Percentiles rank a stretch among this genome's conserved stretches.
These are phyloP conservation scores for Gymnopilus junonius DNA, from an alignment of 768 basidiomycete genomes.

Conservation along the genomic window DNA sequence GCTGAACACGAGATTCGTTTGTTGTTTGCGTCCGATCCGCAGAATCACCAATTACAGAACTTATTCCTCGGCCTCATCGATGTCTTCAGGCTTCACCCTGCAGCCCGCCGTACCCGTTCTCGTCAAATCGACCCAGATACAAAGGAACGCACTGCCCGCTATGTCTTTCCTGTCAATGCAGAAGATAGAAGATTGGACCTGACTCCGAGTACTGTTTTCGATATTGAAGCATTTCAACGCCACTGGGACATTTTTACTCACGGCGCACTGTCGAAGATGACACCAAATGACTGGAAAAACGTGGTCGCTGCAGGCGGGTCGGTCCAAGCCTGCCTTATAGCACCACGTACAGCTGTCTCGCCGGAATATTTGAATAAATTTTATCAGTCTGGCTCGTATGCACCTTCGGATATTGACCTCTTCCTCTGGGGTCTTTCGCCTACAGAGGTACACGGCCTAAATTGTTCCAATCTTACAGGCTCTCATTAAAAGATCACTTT, in stretches of 20 bases:
- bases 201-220: background rate
- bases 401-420: conserved; percentile 62
- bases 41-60: background rate
- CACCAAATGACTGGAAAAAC: conserved; percentile 53
- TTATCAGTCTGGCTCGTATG: conserved; percentile 48
- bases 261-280: conserved; percentile 57
- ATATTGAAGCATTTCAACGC: conserved; percentile 22
- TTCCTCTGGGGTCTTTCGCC: conserved; percentile 60
- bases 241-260: conserved; percentile 66
- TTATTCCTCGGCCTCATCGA: background rate
- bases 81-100: background rate
- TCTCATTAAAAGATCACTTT: too few relatives aligned
- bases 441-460: conserved; percentile 44
- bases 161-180: background rate
- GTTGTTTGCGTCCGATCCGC: background rate
- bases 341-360: conserved; percentile 50
- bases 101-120: background rate
- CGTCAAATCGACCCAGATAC: background rate
- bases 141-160: background rate
- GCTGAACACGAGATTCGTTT: background rate
- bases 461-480: too few relatives aligned
- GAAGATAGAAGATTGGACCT: background rate
- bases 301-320: conserved; percentile 58
- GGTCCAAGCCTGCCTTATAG: conserved; percentile 41
- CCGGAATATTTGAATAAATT: conserved; percentile 21